Base-by-base conservation (phyloP, 2,329 filamentous ascomycete species). In the Aspergillus quadricinctus region DNA sequence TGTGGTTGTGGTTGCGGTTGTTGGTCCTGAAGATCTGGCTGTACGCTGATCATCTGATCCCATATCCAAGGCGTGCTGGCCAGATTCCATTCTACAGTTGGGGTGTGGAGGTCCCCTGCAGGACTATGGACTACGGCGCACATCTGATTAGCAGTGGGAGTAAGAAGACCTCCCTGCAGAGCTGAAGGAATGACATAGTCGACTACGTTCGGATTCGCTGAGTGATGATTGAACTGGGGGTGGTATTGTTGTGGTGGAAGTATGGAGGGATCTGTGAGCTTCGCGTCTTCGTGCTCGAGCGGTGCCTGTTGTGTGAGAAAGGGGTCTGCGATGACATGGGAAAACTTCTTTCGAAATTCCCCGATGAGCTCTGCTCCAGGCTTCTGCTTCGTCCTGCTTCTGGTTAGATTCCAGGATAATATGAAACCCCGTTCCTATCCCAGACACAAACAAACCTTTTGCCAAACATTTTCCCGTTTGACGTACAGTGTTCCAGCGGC, bases 111-210 rank as follows among this genome's bases (percentile, higher is more conserved):
- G n/a, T 54, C 52, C 1, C 52, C 52, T 19, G 52, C 52, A 5
- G 52, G 52, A 10, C 52, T 50, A 43, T 54, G 48, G 17, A 54
- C 31, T 6, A 54, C 52, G n/a, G 52, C 52, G 40, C 52, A 54
- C 53, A 55, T 55, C 25, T 28, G 52, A 40, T 45, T 45, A 6
- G 9, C 41, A 17, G 41, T 45, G 17, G 41, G 41, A 19, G 41
- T 23, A 19, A 45, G 41, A 23, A 21, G n/a, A 4, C 41, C 41
- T 19, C 2, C n/a, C 14, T 45, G 41, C 19, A n/a, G 41, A 6
- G 5, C 41, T 1, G 41, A 21, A 45, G 17, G 41, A 23, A n/a
- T 10, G 41, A 45, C 41, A 45, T 23, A 45, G 41, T 45, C 19
- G 7, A 45, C 19, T 21, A 45, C 41, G 10, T 14, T 45, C 21